Base-by-base conservation (phyloP, 108 stramenopile species). In the Nitzschia putrida region DNA sequence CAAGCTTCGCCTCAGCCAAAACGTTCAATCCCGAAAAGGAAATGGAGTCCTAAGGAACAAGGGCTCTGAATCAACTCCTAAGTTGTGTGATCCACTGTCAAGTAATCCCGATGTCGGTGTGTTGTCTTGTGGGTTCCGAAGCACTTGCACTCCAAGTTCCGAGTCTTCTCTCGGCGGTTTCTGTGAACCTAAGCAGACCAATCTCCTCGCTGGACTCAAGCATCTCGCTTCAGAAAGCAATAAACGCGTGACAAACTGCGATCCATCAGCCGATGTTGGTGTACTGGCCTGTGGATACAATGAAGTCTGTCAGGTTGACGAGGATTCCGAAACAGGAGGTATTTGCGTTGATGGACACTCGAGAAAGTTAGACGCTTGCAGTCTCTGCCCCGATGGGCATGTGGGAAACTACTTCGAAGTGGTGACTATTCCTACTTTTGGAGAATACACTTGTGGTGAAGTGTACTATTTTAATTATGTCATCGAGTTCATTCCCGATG, bases 211-310 rank as follows among this genome's bases (percentile, higher is more conserved):
- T 16, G 8, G 16, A 2, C 11, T n/a, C 14, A 34, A 12, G 13
- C 2, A 34, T 2, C 23, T 18, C 23, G 54, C 54, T 1, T 34
- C 29, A 34, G 29, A 34, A 34, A 5, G 5, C 18, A 50, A 50
- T 1, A 50, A 1, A 20, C 49, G 3, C 20, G 5, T 10, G 54
- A 23, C 1, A 2, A 55, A 55, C 25, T 59, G 57, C 38, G 37
- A 59, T 39, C 57, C 57, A 9, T 29, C 37, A 3, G n/a, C 57
- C 24, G 57, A 59, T 59, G 57, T 59, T 9, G 57, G 57, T 23
- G 40, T 59, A 14, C 20, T 59, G 38, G 37, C 57, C 38, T 59
- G 57, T 24, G 57, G 34, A 1, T 16, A 3, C 3, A 39, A 39
- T 16, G 16, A 13, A 14, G 12, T 39, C 57, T 59, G 57, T 39